Conservation (phyloP, 2,329 filamentous ascomycete species). For the Aspergillus ustus region DNA sequence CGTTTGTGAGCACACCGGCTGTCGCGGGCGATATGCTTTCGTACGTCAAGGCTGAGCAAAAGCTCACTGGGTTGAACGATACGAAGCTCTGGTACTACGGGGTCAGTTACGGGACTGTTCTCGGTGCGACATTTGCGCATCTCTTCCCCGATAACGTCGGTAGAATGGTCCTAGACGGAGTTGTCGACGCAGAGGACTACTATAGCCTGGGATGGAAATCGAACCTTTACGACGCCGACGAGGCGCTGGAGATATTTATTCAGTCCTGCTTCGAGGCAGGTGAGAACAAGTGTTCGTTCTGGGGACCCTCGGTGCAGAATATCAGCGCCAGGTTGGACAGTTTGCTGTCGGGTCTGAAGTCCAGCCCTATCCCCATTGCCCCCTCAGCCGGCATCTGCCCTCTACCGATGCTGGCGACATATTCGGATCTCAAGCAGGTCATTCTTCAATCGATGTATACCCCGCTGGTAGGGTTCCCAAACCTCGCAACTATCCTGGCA, state of each 20-base stretch:
- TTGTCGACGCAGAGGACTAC: slow-evolving; percentile 26
- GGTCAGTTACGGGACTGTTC: slow-evolving; percentile 44
- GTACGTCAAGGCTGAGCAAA: slow-evolving; percentile 31
- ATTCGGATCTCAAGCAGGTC: neutral
- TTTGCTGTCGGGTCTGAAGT: neutral
- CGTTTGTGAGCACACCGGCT: slow-evolving; percentile 36
- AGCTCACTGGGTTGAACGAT: slow-evolving; percentile 8
- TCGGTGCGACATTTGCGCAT: slow-evolving; percentile 46
- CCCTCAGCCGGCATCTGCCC: neutral
- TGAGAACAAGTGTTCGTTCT: neutral
- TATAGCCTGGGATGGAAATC: slow-evolving; percentile 22
- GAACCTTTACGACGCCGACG: slow-evolving; percentile 28
- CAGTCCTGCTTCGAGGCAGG: neutral
- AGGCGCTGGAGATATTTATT: slow-evolving; percentile 44
- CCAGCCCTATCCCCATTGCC: neutral
- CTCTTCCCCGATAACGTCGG: slow-evolving; percentile 40
- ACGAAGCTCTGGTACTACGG: slow-evolving; percentile 33
- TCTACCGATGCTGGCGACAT: neutral
- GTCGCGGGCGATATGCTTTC: slow-evolving; percentile 37
- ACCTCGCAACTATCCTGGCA: neutral
- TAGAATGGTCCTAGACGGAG: slow-evolving; percentile 26
- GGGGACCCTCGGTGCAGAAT: neutral
- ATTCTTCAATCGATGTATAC: neutral
- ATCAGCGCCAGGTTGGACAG: neutral
- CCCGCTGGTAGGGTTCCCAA: neutral